Conservation (phyloP, 306 rosid genomes). For the Trifolium repens region DNA sequence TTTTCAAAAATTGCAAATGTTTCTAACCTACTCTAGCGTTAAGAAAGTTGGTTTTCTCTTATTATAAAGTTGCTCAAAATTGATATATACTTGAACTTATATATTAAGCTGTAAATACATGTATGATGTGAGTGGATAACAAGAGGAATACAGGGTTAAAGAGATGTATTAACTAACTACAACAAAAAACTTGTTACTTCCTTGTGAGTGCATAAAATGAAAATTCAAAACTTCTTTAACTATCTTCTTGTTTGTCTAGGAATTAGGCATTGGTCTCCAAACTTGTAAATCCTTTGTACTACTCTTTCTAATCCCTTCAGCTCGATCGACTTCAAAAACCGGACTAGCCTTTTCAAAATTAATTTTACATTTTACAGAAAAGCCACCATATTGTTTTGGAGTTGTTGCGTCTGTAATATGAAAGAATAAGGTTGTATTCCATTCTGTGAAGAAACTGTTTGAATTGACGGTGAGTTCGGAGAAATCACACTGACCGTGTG, state of each 20-base stretch:
- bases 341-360: conserved; percentile 48
- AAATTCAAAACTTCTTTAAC: no score
- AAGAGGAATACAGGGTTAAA: neutral
- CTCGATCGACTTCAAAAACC: conserved; percentile 59
- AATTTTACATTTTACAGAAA: conserved; percentile 30
- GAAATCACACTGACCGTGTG: neutral
- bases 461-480: neutral
- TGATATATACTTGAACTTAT: neutral
- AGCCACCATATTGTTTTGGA: conserved; percentile 24
- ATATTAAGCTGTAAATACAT: neutral
- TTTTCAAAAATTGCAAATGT: conserved; percentile 24
- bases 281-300: conserved; percentile 28
- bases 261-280: conserved; percentile 1
- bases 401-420: conserved; percentile 44
- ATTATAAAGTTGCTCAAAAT: neutral
- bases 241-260: neutral
- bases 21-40: conserved; percentile 15
- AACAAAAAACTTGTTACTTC: no score
- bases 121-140: neutral
- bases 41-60: neutral
- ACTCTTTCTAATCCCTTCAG: conserved; percentile 43
- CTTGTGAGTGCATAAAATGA: no score
- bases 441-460: neutral
- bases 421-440: conserved; percentile 3
- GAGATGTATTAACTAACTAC: no score